phyloP scores from a whole-genome alignment of 2,329 filamentous ascomycete genomes.

The Talaromyces sp. region DNA sequence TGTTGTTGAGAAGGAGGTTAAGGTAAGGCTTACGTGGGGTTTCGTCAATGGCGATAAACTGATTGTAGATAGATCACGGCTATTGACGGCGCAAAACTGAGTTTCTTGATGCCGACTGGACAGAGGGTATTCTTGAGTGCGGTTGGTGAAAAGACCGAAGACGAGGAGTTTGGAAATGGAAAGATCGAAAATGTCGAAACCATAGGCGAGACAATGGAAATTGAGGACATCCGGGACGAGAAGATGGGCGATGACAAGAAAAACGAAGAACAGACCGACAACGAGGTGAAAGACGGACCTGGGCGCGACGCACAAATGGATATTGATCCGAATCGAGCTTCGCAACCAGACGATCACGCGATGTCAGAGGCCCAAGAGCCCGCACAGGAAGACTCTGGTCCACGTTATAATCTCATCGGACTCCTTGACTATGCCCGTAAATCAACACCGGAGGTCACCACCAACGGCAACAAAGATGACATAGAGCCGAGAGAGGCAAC shows the following conservation, averaged over 20 bases:
- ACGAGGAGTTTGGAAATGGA: neutral
- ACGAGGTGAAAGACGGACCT: neutral
- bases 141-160: conserved; percentile 2
- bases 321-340: neutral
- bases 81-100: conserved; percentile 29
- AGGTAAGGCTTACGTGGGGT: conserved; percentile 25
- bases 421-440: neutral
- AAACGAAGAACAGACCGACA: neutral
- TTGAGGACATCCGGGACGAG: neutral
- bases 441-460: neutral
- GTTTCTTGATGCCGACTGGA: conserved; percentile 37
- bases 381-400: neutral
- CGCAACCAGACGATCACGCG: neutral
- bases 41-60: neutral
- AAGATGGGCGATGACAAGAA: neutral
- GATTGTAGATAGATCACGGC: conserved; percentile 25
- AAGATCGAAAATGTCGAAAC: too few relatives aligned
- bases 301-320: neutral
- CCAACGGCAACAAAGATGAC: neutral
- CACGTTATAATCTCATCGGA: neutral
- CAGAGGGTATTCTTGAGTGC: conserved; percentile 30
- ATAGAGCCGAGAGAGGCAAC: neutral
- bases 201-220: neutral
- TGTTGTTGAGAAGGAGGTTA: conserved; percentile 40
- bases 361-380: neutral